Base-by-base conservation (phyloP, 768 basidiomycete genomes). In the Leccinum variicolor region DNA sequence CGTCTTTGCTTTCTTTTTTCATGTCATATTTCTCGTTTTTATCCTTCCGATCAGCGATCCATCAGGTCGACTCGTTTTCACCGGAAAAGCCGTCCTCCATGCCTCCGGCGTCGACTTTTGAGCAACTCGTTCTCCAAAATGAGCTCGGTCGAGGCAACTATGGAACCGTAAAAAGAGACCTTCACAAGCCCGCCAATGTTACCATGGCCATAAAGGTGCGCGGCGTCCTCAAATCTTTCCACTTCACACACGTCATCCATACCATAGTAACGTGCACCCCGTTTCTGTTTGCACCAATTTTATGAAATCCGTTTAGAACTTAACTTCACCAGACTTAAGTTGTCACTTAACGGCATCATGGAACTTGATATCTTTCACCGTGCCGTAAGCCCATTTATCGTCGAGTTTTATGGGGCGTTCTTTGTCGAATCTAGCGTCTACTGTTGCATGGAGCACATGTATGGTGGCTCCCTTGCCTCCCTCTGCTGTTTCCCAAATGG, bases 301-400 rank as follows among this genome's bases (percentile, higher is more conserved):
- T 71, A 98, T 95, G 95, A 99, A 87, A 99, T 98, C 62, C 90
- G 93, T 23, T 80, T 98, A 17, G 94, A 98, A 70, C 83, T 98
- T 14, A 96, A 98, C 66, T 85, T 94, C 54, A 85, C 91, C 48
- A 93, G 94, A n/a, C n/a, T n/a, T n/a, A n/a, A n/a, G n/a, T n/a
- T n/a, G n/a, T n/a, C n/a, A 66, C 83, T 98, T 43, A 93, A 93
- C 65, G 92, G 89, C 14, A 98, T 99, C 78, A n/a, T n/a, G n/a
- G n/a, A n/a, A n/a, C n/a, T n/a, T n/a, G n/a, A n/a, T n/a, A n/a
- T n/a, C n/a, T n/a, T n/a, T n/a, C n/a, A n/a, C n/a, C n/a, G n/a
- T n/a, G n/a, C n/a, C n/a, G n/a, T n/a, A n/a, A n/a, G n/a, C n/a
- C n/a, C n/a, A n/a, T n/a, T n/a, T n/a, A n/a, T n/a, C n/a, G n/a